A percentile compares a stretch with the other conserved stretches of the same genome.
These are phyloP conservation scores for Chenopodium formosanum DNA, from an alignment of 148 eudicot species.

Conservation along the genomic window DNA sequence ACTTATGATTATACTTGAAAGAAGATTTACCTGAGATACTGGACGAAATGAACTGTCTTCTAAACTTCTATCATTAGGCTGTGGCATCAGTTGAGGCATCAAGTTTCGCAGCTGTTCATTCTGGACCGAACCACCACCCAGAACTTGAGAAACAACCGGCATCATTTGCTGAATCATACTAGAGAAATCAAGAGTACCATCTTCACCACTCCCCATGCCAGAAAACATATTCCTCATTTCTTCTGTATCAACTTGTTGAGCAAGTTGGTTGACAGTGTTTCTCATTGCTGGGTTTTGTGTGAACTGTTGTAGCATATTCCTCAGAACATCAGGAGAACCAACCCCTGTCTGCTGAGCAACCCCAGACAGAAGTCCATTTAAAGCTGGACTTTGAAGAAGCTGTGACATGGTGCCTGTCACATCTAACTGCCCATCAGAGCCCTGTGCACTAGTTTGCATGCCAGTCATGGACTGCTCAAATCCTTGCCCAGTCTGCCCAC, in stretches of 20 bases:
- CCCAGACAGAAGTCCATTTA: constrained; percentile 69
- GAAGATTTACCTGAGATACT: constrained; percentile 50
- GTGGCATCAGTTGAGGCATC: constrained; percentile 30
- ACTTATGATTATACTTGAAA: neutral
- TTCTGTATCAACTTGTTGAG: constrained; percentile 69
- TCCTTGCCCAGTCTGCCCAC: constrained; percentile 32
- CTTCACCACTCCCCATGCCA: constrained; percentile 53
- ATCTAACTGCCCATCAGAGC: constrained; percentile 47
- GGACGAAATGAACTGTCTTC: constrained; percentile 24
- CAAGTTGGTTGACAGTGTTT: constrained; percentile 84
- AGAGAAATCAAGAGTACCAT: constrained; percentile 71
- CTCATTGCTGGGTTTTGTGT: constrained; percentile 81
- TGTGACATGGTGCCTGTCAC: constrained; percentile 67
- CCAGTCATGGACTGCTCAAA: constrained; percentile 26
- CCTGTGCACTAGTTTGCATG: constrained; percentile 30
- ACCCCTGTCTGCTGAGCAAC: constrained; percentile 81
- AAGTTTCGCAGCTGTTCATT: constrained; percentile 25
- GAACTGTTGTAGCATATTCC: constrained; percentile 79
- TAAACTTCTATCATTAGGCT: constrained; percentile 24
- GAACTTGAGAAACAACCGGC: constrained; percentile 94
- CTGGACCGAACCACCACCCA: constrained; percentile 52
- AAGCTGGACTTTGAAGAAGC: constrained; percentile 70
- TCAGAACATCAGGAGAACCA: constrained; percentile 77
- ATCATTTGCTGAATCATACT: constrained; percentile 96
- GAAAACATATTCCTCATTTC: constrained; percentile 65